These are phyloP conservation scores for Mercurialis annua DNA, from an alignment of 345 rosid species.

Conservation along the genomic window DNA sequence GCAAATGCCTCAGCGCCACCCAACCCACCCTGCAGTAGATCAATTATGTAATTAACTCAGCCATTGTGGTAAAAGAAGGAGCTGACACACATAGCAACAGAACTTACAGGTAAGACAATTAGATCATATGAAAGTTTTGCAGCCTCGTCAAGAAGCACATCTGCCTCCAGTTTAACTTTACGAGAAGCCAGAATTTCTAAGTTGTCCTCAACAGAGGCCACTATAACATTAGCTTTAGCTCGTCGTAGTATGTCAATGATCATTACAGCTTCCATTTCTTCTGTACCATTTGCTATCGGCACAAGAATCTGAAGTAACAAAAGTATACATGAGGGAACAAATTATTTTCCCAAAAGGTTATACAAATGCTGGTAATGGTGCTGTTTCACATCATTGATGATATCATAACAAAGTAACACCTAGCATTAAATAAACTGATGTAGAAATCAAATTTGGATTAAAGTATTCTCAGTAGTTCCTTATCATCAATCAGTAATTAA, in stretches of 20 bases:
- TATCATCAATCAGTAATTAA: neutral
- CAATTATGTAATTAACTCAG: neutral
- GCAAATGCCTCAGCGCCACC: constrained; percentile 96
- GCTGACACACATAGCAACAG: neutral
- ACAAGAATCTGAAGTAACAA: constrained; percentile 67
- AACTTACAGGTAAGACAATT: constrained; percentile 81
- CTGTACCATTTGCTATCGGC: constrained; percentile 82
- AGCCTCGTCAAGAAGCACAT: constrained; percentile 82
- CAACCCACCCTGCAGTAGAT: constrained; percentile 65
- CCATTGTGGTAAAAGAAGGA: neutral
- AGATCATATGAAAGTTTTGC: constrained; percentile 73
- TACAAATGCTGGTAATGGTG: neutral
- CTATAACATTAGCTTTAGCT: constrained; percentile 79
- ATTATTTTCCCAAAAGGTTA: neutral
- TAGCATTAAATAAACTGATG: neutral
- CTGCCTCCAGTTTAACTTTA: constrained; percentile 78
- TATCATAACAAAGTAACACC: neutral
- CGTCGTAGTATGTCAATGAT: constrained; percentile 77
- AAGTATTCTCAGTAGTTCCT: neutral
- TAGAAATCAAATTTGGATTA: neutral
- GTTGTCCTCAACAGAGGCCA: constrained; percentile 77
- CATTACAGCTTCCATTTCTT: constrained; percentile 91
- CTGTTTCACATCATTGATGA: neutral
- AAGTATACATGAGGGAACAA: neutral
- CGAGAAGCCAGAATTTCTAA: constrained; percentile 82